Evolutionary conservation across 805 yeast genomes (phyloP).

Genomic region (Candida hungchunana): DNA sequence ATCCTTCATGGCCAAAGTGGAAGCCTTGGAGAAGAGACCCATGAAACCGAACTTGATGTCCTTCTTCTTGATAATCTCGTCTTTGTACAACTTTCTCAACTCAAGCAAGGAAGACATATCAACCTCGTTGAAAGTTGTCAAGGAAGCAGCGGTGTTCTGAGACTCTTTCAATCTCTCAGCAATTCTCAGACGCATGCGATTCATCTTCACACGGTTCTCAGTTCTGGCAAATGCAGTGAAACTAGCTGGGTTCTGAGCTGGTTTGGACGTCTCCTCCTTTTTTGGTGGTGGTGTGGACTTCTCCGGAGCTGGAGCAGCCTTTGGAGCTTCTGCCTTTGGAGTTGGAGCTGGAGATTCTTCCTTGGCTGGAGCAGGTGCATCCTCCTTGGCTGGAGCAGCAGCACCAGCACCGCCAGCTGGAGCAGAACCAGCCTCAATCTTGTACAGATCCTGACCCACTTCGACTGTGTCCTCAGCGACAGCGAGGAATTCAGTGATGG

Average conservation of each 20-base stretch:
- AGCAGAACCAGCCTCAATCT: constrained; percentile 74
- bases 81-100: constrained; percentile 95
- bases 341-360: constrained; percentile 22
- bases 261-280: constrained; percentile 31
- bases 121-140: constrained; percentile 96
- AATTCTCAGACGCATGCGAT: constrained; percentile 98
- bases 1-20: constrained; percentile 88
- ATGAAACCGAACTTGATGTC: constrained; percentile 96
- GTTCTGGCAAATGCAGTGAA: constrained; percentile 59
- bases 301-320: constrained; percentile 23
- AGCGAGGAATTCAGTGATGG: constrained; percentile 77
- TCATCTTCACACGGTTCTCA: constrained; percentile 95
- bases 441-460: constrained; percentile 89
- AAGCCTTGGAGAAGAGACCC: constrained; percentile 97
- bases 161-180: constrained; percentile 99
- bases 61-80: constrained; percentile 88
- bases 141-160: constrained; percentile 97
- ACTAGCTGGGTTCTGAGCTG: constrained; percentile 30
- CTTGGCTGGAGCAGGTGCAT: constrained; percentile 15
- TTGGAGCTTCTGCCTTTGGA: constrained; percentile 27
- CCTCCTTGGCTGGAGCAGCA: constrained; percentile 7
- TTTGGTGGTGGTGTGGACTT: constrained; percentile 5
- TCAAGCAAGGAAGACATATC: constrained; percentile 92
- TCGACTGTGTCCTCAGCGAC: constrained; percentile 87
- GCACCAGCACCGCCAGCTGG: constrained; percentile 52